Base-by-base conservation (phyloP, 192 early-diverging fungal genomes). In the Coemansia erecta region DNA sequence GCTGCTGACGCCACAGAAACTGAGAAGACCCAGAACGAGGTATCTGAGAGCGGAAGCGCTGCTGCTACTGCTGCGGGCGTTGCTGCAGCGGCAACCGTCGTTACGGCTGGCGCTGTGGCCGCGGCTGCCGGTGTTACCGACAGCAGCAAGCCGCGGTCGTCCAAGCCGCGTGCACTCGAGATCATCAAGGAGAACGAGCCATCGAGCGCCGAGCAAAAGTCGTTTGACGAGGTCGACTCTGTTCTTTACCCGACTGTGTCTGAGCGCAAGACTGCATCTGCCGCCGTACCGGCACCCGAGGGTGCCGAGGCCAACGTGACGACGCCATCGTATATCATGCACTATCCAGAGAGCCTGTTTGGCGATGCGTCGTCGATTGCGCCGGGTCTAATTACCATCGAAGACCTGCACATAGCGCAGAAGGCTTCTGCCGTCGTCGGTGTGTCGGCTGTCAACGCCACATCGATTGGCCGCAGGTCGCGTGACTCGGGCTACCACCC, bases 381-480 rank as follows among this genome's bases (percentile, higher is more conserved):
- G 18, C 68, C 74, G 3, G 74, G 61, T 0, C 47, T 77, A 22
- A 71, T 68, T 21, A 77, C 74, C 4, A 77, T 77, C 24, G 74
- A 77, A 13, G 74, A 77, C 9, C 37, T 77, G 47, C 74, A 77
- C 44, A 66, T 58, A 0, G 74, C 74, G n/a, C 74, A 77, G 37
- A 77, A 77, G 64, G 74, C 74, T 0, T 56, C 68, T 8, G 53
- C 74, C 0, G 74, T 77, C 31, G 74, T 77, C n/a, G 74, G 74
- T 2, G 68, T 77, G 33, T 71, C 68, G 0, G 58, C 74, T 14
- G 53, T 71, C 21, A 77, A 64, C 41, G 74, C 67, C 13, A 77
- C 74, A 2, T 71, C 74, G 17, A 52, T 46, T 22, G 65, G 74
- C 17, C 59, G 74, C 14, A 52, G 53, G 58, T 77, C 68, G 58